Conservation (phyloP, 805 yeast species). For the Wickerhamiella kurtzmanii region DNA sequence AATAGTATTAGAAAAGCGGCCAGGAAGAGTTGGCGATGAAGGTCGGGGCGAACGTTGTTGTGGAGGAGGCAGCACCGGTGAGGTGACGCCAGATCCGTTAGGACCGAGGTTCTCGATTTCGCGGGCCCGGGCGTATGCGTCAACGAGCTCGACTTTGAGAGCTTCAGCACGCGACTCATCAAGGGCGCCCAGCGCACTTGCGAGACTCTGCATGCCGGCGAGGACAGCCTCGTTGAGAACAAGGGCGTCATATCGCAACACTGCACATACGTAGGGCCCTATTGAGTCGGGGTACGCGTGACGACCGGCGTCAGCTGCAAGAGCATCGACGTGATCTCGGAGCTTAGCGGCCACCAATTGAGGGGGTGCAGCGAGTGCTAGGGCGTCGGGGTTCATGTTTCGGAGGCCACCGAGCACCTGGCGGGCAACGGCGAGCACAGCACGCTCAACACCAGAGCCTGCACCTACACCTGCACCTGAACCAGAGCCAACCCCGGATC, state of each 20-base stretch:
- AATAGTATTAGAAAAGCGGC: background rate
- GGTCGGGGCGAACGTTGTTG: no score
- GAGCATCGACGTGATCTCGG: background rate
- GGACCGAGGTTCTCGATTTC: background rate
- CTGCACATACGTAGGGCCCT: slow-evolving; percentile 43
- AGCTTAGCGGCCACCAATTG: background rate
- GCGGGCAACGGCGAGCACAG: background rate
- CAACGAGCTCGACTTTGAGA: slow-evolving; percentile 37
- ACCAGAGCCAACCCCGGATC: no score
- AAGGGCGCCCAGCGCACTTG: slow-evolving; percentile 35
- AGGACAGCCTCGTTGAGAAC: slow-evolving; percentile 50
- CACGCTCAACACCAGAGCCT: background rate
- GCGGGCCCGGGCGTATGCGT: slow-evolving; percentile 9
- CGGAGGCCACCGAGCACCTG: background rate
- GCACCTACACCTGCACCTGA: no score
- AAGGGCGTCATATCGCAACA: slow-evolving; percentile 55
- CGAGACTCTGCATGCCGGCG: slow-evolving; percentile 41
- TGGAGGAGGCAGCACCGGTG: no score
- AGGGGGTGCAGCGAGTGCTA: background rate
- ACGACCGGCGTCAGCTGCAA: background rate
- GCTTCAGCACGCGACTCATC: slow-evolving; percentile 38
- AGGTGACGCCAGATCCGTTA: no score
- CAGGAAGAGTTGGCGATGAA: background rate
- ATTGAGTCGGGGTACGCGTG: no score
- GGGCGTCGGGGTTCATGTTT: background rate